Conservation (phyloP, 192 early-diverging fungal genomes). For the Coemansia sp. region DNA sequence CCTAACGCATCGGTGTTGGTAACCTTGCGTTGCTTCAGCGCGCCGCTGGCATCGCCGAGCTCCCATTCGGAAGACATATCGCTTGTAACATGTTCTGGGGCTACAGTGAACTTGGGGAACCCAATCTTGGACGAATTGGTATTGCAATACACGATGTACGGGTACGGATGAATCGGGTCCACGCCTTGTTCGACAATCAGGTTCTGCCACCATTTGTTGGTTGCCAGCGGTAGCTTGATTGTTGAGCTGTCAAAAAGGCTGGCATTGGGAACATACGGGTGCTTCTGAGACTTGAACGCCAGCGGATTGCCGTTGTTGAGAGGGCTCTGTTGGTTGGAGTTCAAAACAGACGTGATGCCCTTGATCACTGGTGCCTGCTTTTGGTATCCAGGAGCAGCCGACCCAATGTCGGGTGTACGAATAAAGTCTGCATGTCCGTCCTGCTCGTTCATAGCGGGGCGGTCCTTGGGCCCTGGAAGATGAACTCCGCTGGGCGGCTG, state of each 20-base stretch:
- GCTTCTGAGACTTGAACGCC: slow-evolving; percentile 10
- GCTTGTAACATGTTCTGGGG: slow-evolving; percentile 20
- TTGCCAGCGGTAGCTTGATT: slow-evolving; percentile 29
- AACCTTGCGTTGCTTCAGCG: slow-evolving; percentile 37
- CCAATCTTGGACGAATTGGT: slow-evolving; percentile 30
- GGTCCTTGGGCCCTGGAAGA: slow-evolving; percentile 35
- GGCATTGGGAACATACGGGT: slow-evolving; percentile 34
- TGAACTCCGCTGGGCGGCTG: slow-evolving; percentile 49
- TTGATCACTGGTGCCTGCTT: slow-evolving; percentile 14
- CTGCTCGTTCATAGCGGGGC: slow-evolving; percentile 15
- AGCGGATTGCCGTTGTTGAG: slow-evolving; percentile 18
- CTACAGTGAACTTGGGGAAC: slow-evolving; percentile 30
- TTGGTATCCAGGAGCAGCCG: slow-evolving; percentile 26
- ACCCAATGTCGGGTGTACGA: neutral
- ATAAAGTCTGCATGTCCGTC: slow-evolving; percentile 30
- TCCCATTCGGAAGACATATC: slow-evolving; percentile 32
- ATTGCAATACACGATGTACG: slow-evolving; percentile 45
- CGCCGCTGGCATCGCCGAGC: slow-evolving; percentile 17
- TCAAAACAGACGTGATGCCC: slow-evolving; percentile 35
- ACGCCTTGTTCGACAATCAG: slow-evolving; percentile 41
- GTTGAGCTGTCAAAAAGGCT: slow-evolving; percentile 22
- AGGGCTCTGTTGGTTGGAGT: slow-evolving; percentile 39
- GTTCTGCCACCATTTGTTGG: slow-evolving; percentile 58
- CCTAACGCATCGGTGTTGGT: slow-evolving; percentile 43
- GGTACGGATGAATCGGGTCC: slow-evolving; percentile 51